Percentiles rank a stretch among this genome's conserved stretches.
Evolutionary conservation across 257 asterid genomes (phyloP).

Genomic region (Solanum corneliomulleri): DNA sequence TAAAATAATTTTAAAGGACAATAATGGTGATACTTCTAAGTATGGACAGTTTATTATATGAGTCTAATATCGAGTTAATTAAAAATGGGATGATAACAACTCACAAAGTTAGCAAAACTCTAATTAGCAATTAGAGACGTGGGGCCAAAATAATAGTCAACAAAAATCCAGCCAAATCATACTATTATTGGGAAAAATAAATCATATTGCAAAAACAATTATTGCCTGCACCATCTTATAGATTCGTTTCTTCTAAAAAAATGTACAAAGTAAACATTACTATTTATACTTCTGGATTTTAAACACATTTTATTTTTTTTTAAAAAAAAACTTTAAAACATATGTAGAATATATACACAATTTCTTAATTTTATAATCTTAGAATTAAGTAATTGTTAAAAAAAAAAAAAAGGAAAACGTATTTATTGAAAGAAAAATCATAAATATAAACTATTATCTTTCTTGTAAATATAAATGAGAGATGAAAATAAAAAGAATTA

Average conservation of each 20-base stretch:
- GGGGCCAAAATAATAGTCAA: not conserved
- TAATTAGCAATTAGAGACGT: not conserved
- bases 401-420: too few species aligned
- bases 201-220: not conserved
- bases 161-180: constrained; percentile 3
- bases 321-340: too few species aligned
- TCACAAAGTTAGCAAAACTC: not conserved
- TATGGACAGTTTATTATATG: not conserved
- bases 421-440: too few species aligned
- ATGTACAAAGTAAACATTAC: not conserved
- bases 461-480: too few species aligned
- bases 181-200: not conserved
- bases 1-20: not conserved
- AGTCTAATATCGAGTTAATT: not conserved
- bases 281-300: not conserved
- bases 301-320: too few species aligned
- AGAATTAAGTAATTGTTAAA: too few species aligned
- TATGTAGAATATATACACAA: too few species aligned
- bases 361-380: not conserved
- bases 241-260: not conserved
- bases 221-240: not conserved
- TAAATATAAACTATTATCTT: too few species aligned
- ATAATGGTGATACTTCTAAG: not conserved
- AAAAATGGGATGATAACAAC: not conserved
- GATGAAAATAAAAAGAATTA: too few species aligned